Evolutionary conservation across 306 rosid genomes (phyloP), one percentile per base, ranked within the genome.

Genomic region (Urtica urens): DNA sequence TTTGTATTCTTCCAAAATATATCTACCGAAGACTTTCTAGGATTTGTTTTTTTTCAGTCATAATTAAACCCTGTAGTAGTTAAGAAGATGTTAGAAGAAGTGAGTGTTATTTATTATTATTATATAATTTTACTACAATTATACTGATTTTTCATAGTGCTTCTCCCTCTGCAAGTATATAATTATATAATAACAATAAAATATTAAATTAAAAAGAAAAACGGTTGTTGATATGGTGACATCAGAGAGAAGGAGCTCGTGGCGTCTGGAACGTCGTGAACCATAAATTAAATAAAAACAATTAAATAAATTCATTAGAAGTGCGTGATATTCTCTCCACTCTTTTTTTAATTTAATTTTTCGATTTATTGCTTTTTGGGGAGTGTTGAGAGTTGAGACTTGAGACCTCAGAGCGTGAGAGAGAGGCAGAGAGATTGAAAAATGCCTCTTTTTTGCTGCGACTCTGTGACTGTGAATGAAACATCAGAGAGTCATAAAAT

Each of bases 261-360:
- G 75, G 63, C 49, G 58, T 69, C 55, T 58, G 40, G 70, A 58
- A 53, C 37, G 29, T 33, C 23, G 62, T 46, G 57, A 69, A 1
- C 12, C 28, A 3, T 40, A 25, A 30, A 11, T 20, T 20, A 24
- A 22, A 29, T 16, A 25, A 26, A 19, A 23, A n/a, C 12, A 4
- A 23, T 62, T 31, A 37, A 62, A 52, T 24, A 14, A 46, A n/a
- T n/a, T 46, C 63, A 60, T 52, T 57, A 23, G 66, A 58, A 57
- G 39, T 30, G 54, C 72, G 79, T 69, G 72, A 69, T 69, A 64
- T 69, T 69, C 68, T 38, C 50, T 38, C 29, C 13, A 31, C 13
- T 31, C 10, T 31, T 31, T 7, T 31, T 31, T 7, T 31, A 0
- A 31, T 31, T 31, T 3, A 35, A 1, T 3, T 35, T 9, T 35